Evolutionary conservation across 805 yeast species (phyloP), one percentile per base, ranked within the genome.

Genomic region (Teunomyces aglyptinius): DNA sequence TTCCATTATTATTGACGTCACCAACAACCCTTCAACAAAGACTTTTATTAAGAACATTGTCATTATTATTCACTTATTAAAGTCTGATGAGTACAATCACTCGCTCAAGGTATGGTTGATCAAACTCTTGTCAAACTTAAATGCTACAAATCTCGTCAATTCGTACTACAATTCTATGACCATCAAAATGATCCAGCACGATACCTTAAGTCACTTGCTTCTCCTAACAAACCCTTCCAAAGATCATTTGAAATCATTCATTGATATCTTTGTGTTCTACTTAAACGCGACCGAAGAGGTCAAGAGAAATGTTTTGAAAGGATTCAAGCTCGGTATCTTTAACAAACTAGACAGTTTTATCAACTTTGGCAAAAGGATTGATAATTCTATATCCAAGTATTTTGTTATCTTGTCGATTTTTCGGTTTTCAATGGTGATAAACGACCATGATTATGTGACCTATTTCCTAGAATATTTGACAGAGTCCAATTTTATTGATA

Each of bases 131-230:
- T 70, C 78, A 12, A 58, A 73, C 15, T 57, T 89, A 6, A 89
- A 89, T 41, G 69, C 81, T 7, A 71, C 71, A 27, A 60, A 76
- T 1, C 61, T 71, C 35, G 84, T 91, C 0, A 54, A 63, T 28
- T 59, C 62, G 6, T 78, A 81, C 39, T 89, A 77, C 60, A 63
- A 74, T 12, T 58, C 70, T 1, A 63, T 91, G 43, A 79, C 81
- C 31, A 78, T 89, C 54, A 88, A 86, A 58, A 82, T 84, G 67
- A 64, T 90, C 6, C 98, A 92, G 64, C 71, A 76, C 43, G 97
- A 91, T 57, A 78, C 88, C 0, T 61, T 86, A 40, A 77, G 83
- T 10, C 73, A 77, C 50, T 55, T 83, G 7, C 64, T 73, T 7
- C 27, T 46, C 22, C 70, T 81, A 0, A 56, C 62, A 2, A 66